Percentiles rank a stretch among this genome's conserved stretches.
These are phyloP conservation scores for Eremochloa ophiuroides DNA, from an alignment of 176 grass and related monocot species.

Conservation along the genomic window DNA sequence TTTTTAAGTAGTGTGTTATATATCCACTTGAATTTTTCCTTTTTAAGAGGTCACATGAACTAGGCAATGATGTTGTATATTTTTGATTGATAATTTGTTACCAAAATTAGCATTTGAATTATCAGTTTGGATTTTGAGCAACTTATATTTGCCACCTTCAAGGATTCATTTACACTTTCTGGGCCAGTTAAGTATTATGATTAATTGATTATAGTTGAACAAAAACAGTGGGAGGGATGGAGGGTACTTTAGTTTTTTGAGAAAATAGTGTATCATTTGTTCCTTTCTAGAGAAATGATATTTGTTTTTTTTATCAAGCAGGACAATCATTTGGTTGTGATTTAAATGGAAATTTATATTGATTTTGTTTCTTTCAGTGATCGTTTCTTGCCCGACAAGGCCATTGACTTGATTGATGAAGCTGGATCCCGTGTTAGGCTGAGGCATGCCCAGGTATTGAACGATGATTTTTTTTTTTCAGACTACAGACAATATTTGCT, in stretches of 20 bases:
- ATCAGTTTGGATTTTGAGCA: not conserved
- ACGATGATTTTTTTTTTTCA: not conserved
- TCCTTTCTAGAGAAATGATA: not conserved
- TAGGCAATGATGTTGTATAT: not conserved
- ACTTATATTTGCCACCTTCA: not conserved
- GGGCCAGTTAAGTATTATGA: not conserved
- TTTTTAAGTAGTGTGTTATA: not conserved
- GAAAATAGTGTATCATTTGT: not conserved
- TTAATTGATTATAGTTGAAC: not conserved
- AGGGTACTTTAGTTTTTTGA: not conserved
- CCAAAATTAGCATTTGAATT: not conserved
- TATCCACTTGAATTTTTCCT: not conserved
- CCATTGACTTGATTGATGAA: constrained; percentile 99
- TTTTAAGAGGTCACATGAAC: not conserved
- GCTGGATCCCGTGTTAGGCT: constrained; percentile 99
- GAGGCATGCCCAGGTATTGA: constrained; percentile 81
- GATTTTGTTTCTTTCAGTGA: constrained; percentile 57
- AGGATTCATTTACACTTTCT: not conserved
- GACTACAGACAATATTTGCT: not conserved
- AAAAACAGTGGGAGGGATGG: not conserved
- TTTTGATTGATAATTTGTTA: not conserved
- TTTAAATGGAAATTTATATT: constrained; percentile 24
- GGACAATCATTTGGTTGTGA: not conserved
- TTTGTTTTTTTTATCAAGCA: not conserved
- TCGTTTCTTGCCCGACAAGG: constrained; percentile 98